phyloP scores from a whole-genome alignment of 768 basidiomycete species.

The Phaeotremella fagi region DNA sequence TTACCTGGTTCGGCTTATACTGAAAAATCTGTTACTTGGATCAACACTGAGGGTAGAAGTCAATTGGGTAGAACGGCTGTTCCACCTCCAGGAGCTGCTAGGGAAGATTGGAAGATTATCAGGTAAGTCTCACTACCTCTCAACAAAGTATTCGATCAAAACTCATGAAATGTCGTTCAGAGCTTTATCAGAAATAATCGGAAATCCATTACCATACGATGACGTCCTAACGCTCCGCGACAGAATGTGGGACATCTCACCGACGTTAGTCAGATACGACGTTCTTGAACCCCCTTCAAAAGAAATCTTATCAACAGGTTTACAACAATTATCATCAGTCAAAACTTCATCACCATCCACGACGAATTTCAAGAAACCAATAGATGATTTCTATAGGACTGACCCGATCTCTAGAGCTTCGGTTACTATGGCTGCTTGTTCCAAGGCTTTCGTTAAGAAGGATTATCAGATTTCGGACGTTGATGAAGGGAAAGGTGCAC shows the following conservation, averaged over 20 bases:
- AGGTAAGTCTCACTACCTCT: conserved; percentile 54
- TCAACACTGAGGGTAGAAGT: conserved; percentile 91
- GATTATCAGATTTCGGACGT: conserved; percentile 34
- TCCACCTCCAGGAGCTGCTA: conserved; percentile 83
- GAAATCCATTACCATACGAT: conserved; percentile 77
- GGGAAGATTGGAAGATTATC: conserved; percentile 98
- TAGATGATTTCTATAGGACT: conserved; percentile 92
- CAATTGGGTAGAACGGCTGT: conserved; percentile 90
- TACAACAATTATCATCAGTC: conserved; percentile 58
- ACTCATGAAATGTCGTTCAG: conserved; percentile 40
- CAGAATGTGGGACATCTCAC: conserved; percentile 94
- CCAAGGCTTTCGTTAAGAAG: conserved; percentile 70
- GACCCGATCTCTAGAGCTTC: conserved; percentile 90
- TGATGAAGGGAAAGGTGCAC: conserved; percentile 26
- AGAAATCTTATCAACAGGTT: conserved; percentile 67
- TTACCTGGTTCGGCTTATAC: conserved; percentile 91
- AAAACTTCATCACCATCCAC: conserved; percentile 53
- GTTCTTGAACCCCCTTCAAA: conserved; percentile 67
- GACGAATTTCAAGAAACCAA: conserved; percentile 67
- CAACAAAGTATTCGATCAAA: not conserved
- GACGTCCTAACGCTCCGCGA: conserved; percentile 77
- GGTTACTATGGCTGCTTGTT: conserved; percentile 93
- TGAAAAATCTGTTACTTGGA: conserved; percentile 84
- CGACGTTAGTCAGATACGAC: conserved; percentile 81
- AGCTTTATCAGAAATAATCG: conserved; percentile 84